A percentile compares a stretch with the other conserved stretches of the same genome.
Conservation (phyloP, 202 grass and related monocot species). For the Zizania palustris region DNA sequence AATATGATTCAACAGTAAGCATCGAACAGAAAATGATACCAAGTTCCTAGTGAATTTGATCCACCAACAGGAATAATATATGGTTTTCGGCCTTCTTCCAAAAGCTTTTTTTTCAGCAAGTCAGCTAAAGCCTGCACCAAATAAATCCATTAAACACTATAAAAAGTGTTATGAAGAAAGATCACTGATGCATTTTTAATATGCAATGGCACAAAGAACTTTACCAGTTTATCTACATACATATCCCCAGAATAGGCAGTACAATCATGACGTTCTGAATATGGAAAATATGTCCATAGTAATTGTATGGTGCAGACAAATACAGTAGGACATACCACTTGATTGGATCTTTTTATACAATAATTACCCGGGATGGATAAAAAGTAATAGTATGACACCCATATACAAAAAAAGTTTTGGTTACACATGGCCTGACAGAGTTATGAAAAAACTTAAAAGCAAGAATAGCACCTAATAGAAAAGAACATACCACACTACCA, state of each 20-base stretch:
- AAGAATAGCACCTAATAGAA: background rate
- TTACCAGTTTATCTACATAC: background rate
- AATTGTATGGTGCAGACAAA: background rate
- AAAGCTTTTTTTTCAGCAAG: slow-evolving; percentile 75
- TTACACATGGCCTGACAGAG: slow-evolving; percentile 5
- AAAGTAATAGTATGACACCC: background rate
- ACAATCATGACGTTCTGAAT: background rate
- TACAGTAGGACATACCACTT: background rate
- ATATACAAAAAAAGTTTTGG: background rate
- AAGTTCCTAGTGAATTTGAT: slow-evolving; percentile 94
- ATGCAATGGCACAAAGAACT: background rate
- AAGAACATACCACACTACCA: slow-evolving; percentile 75
- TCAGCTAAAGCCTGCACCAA: slow-evolving; percentile 72
- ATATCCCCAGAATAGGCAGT: background rate
- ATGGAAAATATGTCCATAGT: background rate
- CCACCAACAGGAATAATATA: slow-evolving; percentile 97
- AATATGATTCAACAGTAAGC: background rate
- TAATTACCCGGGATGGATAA: background rate
- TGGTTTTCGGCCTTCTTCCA: slow-evolving; percentile 84
- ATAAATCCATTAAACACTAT: background rate
- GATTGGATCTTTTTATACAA: background rate
- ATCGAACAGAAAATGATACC: slow-evolving; percentile 55
- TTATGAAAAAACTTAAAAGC: background rate
- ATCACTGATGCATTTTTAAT: background rate
- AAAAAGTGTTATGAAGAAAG: too few relatives aligned